Conservation (phyloP, 2,329 filamentous ascomycete genomes). For the Diaporthe sp. region DNA sequence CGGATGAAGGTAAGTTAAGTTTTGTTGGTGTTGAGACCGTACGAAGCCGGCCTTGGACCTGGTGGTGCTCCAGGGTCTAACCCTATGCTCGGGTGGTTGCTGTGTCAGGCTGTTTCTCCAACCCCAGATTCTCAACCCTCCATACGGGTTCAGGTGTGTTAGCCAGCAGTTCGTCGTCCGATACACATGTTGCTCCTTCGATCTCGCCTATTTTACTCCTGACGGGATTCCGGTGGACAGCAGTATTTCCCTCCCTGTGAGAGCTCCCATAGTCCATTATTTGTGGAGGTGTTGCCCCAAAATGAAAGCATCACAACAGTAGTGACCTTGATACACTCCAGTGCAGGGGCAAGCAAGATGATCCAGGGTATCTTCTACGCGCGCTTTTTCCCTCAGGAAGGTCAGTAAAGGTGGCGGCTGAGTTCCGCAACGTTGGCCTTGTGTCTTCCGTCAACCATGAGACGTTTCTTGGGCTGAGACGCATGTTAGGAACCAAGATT, state of each 20-base stretch:
- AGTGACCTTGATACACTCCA: conserved; percentile 21
- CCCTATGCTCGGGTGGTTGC: background rate
- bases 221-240: background rate
- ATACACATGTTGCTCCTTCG: background rate
- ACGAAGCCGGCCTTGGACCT: too few species aligned
- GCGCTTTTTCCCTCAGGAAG: conserved; percentile 75
- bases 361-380: conserved; percentile 80
- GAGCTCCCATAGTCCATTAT: background rate
- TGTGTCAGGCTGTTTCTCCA: background rate
- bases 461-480: conserved; percentile 38
- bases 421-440: background rate
- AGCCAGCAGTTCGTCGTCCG: background rate
- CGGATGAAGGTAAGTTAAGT: background rate
- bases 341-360: conserved; percentile 54
- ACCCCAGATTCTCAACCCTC: background rate
- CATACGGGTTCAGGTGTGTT: background rate
- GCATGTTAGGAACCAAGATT: conserved; percentile 68
- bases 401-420: conserved; percentile 52
- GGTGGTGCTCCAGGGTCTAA: background rate
- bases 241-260: too few species aligned
- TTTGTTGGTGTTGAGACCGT: background rate
- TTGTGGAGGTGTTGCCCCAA: background rate
- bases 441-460: background rate
- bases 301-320: background rate
- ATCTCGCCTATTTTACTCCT: background rate